Conservation (phyloP, 1,139 yeast genomes). For the Candida sp. region DNA sequence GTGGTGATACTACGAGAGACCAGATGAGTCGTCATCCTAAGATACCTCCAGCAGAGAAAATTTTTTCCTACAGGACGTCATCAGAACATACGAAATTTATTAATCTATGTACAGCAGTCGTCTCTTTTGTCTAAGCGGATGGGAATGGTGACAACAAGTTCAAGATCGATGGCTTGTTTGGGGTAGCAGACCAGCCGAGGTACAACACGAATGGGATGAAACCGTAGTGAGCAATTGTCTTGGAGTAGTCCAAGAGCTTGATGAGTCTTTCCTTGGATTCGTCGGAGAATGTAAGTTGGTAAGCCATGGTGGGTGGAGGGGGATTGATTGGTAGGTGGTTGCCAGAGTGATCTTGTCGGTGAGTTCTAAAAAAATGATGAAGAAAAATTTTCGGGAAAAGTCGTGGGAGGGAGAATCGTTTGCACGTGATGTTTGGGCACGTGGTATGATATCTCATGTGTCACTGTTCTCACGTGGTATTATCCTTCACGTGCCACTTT, state of each 20-base stretch:
- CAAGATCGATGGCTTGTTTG: slow-evolving; percentile 84
- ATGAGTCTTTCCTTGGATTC: slow-evolving; percentile 89
- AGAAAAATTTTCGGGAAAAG: too few relatives aligned
- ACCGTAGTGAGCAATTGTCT: slow-evolving; percentile 92
- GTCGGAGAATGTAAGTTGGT: slow-evolving; percentile 55
- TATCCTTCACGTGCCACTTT: too few relatives aligned
- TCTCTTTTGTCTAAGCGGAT: slow-evolving; percentile 53
- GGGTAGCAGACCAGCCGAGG: slow-evolving; percentile 89
- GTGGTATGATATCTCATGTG: too few relatives aligned
- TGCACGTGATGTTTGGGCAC: too few relatives aligned
- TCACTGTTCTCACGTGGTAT: too few relatives aligned
- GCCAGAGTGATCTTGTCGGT: too few relatives aligned
- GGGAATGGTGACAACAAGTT: slow-evolving; percentile 78
- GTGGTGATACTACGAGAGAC: background rate
- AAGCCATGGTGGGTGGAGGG: background rate
- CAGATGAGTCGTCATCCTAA: too few relatives aligned
- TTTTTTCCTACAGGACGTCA: background rate
- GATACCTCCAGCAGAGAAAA: background rate
- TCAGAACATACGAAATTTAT: background rate
- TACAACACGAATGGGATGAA: slow-evolving; percentile 96
- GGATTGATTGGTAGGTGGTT: too few relatives aligned
- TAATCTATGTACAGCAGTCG: background rate
- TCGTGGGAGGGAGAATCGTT: too few relatives aligned
- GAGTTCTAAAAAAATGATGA: too few relatives aligned
- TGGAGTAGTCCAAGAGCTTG: slow-evolving; percentile 81